Evolutionary conservation across 2,329 filamentous ascomycete genomes (phyloP), one percentile per base, ranked within the genome.

Genomic region (Xylaria sp.): DNA sequence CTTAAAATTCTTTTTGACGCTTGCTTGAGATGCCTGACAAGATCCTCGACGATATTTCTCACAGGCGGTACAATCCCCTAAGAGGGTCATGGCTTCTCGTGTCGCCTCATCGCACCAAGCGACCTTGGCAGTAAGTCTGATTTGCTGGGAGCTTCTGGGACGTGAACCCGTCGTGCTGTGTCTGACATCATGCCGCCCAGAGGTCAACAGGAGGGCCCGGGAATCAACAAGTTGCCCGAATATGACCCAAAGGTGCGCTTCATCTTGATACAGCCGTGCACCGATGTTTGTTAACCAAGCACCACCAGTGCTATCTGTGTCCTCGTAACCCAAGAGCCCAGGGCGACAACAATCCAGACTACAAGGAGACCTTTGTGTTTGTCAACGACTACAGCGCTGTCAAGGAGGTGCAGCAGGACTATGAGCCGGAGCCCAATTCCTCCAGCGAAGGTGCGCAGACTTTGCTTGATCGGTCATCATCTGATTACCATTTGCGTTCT

Each of bases 331-430:
- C 90, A 68, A 89, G 95, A 60, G 95, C 95, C 3, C 88, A 92
- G 71, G 95, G 95, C 58, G 92, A 95, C 72, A 76, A 78, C 63
- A 99, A 99, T 72, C 94, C 95, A 1, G 83, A 91, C 57, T 99
- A 98, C 75, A 84, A 91, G 55, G 87, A 87, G 72, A 96, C 93
- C 0, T 98, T 96, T 75, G 90, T 94, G 40, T 99, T 99, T 73
- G 91, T 98, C 69, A 99, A 99, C 73, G 95, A 99, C 77, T 99
- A 95, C 78, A 96, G 92, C 72, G 95, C 95, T 1, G 94, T 99
- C 53, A 97, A 97, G 79, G 94, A 97, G 78, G 84, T 91, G 66
- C 95, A 99, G 77, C 88, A 89, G 31, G 88, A 92, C 50, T 99
- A 98, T 77, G 74, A 76, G 37, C 77, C 78, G 2, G 75, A 76